Percentiles rank a stretch among this genome's conserved stretches.
These are phyloP conservation scores for Aphanoascus verrucosus DNA, from an alignment of 2,329 filamentous ascomycete species.

Conservation along the genomic window DNA sequence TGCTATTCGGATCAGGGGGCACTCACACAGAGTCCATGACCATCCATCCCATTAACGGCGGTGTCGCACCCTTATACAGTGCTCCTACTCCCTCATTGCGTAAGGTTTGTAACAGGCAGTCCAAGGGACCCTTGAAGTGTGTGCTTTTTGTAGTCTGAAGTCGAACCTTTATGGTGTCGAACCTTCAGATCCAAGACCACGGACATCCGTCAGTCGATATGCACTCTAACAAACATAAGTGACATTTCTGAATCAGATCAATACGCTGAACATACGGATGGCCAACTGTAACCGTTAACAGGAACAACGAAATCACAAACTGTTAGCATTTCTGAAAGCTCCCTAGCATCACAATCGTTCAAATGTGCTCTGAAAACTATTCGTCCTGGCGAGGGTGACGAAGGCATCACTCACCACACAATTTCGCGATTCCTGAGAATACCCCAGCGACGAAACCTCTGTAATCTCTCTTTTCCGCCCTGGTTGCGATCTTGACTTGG, in stretches of 20 bases:
- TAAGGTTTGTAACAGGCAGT: conserved; percentile 76
- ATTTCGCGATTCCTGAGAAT: conserved; percentile 85
- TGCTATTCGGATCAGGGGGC: too few relatives aligned
- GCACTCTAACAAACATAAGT: not conserved
- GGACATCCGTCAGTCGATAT: conserved; percentile 1
- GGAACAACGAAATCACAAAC: not conserved
- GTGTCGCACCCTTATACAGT: conserved; percentile 88
- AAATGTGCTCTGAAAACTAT: not conserved
- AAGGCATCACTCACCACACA: conserved; percentile 52
- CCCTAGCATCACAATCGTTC: not conserved
- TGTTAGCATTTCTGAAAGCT: conserved; percentile 10
- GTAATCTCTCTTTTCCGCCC: conserved; percentile 48
- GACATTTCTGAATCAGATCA: not conserved
- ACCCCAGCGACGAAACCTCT: conserved; percentile 96
- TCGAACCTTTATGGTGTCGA: conserved; percentile 95
- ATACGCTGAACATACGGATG: conserved; percentile 42
- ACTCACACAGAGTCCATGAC: conserved; percentile 72
- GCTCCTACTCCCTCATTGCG: conserved; percentile 74
- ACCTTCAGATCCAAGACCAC: conserved; percentile 38
- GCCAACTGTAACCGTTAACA: conserved; percentile 37
- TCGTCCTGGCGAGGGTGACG: not conserved
- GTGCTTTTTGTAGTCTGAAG: conserved; percentile 70
- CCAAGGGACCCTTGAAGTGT: conserved; percentile 74
- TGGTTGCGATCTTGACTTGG: not conserved
- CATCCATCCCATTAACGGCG: conserved; percentile 94